phyloP scores from a whole-genome alignment of 495 filamentous ascomycete genomes.

The Penicillium maclennaniae region DNA sequence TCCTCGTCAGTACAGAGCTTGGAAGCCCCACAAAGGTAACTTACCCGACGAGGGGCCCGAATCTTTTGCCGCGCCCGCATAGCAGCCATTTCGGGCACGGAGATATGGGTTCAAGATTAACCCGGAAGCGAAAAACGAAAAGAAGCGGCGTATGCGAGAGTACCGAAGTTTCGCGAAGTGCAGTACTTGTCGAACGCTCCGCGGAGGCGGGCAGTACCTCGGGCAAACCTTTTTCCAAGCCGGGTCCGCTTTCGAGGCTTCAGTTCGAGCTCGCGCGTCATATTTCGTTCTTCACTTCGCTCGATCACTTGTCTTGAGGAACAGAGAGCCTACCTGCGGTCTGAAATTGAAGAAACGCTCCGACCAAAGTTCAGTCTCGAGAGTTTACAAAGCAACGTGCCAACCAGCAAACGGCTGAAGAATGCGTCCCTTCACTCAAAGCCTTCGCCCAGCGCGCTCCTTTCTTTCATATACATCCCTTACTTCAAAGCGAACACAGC shows the following conservation, averaged over 20 bases:
- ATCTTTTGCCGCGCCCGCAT: constrained; percentile 67
- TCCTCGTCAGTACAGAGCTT: constrained; percentile 14
- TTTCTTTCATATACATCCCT: constrained; percentile 6
- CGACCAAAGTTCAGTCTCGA: not conserved
- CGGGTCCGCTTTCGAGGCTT: not conserved
- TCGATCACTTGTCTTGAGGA: too few species aligned
- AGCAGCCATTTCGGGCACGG: constrained; percentile 50
- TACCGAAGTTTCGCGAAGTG: not conserved
- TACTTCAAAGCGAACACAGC: constrained; percentile 6
- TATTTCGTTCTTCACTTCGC: not conserved
- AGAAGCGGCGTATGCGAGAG: not conserved
- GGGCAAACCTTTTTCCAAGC: not conserved
- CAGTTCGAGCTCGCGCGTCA: not conserved
- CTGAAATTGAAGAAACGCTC: not conserved
- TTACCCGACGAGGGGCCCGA: constrained; percentile 66
- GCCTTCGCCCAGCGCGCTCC: constrained; percentile 19
- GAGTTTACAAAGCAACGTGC: not conserved
- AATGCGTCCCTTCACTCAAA: constrained; percentile 21
- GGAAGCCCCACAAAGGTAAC: not conserved
- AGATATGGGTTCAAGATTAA: not conserved
- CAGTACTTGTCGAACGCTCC: not conserved
- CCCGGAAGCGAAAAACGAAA: not conserved
- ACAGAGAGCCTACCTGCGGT: not conserved
- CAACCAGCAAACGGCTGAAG: not conserved
- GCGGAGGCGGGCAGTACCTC: not conserved